phyloP scores from a whole-genome alignment of 106 monocot species.

The Dioscorea dumetorum region DNA sequence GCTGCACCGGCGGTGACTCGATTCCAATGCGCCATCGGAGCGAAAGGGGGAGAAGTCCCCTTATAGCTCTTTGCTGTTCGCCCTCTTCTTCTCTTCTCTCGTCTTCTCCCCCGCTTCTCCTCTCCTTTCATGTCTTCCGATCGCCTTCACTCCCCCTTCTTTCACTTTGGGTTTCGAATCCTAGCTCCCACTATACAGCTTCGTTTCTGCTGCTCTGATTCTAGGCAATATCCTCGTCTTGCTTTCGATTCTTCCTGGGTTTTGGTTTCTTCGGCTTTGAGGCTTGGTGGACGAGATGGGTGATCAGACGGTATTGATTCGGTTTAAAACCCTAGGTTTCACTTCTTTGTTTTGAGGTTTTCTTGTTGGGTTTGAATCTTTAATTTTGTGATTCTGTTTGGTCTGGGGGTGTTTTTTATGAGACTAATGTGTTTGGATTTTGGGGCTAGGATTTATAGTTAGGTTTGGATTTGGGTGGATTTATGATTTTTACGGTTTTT shows the following conservation, averaged over 20 bases:
- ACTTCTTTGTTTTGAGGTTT: neutral
- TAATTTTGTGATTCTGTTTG: no score
- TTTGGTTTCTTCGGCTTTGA: neutral
- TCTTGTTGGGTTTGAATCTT: no score
- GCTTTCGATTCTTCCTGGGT: neutral
- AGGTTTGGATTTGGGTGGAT: neutral
- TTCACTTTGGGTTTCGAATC: neutral
- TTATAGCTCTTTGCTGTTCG: neutral
- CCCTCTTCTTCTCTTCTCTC: neutral
- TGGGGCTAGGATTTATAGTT: neutral
- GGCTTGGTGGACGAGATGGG: neutral
- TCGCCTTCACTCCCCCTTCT: neutral
- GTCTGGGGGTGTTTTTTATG: no score
- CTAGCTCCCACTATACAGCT: neutral
- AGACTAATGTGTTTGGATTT: no score
- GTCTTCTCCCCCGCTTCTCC: no score
- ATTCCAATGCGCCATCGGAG: neutral
- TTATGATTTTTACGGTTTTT: neutral
- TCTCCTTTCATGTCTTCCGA: conserved; percentile 1
- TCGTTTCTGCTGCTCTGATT: neutral
- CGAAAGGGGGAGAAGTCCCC: no score
- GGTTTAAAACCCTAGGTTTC: neutral
- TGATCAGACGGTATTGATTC: neutral
- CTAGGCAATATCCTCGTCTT: neutral
- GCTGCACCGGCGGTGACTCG: neutral